Conservation (phyloP, 2,329 filamentous ascomycete genomes). For the Penicillium frequentans region DNA sequence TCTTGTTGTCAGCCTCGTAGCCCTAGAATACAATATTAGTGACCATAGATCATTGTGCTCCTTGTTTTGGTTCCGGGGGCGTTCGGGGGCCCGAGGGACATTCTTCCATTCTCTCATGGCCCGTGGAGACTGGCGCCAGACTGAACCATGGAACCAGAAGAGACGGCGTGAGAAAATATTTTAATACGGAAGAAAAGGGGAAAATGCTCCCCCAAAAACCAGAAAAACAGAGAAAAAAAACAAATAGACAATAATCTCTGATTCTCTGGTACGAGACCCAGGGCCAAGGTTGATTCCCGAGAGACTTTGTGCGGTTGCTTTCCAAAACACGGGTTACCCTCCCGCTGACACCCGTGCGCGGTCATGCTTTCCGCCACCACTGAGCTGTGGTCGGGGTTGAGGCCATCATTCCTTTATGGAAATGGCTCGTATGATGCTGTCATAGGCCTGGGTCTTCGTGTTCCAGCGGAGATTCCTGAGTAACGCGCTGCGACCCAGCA, state of each 20-base stretch:
- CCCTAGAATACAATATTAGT: slow-evolving; percentile 53
- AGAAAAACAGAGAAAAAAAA: background rate
- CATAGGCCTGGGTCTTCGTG: background rate
- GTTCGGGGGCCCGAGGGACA: slow-evolving; percentile 1
- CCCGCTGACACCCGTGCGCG: slow-evolving; percentile 20
- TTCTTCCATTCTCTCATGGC: background rate
- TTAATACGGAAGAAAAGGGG: background rate
- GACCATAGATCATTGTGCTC: background rate
- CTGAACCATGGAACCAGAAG: slow-evolving; percentile 42
- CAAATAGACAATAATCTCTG: background rate
- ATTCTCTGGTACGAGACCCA: background rate
- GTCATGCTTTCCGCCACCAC: slow-evolving; percentile 23
- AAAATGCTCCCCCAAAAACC: background rate
- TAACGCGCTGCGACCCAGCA: background rate
- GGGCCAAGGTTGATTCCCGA: background rate
- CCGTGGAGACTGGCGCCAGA: slow-evolving; percentile 21
- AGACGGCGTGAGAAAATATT: slow-evolving; percentile 25
- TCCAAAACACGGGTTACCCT: slow-evolving; percentile 22
- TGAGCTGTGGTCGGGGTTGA: background rate
- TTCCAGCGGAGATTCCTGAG: background rate
- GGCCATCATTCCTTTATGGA: background rate
- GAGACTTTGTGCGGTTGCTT: background rate
- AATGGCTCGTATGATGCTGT: background rate
- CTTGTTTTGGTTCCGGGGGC: background rate
- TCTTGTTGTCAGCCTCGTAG: slow-evolving; percentile 70